These are phyloP conservation scores for Cercospora sesami DNA, from an alignment of 2,329 filamentous ascomycete genomes.

Conservation along the genomic window DNA sequence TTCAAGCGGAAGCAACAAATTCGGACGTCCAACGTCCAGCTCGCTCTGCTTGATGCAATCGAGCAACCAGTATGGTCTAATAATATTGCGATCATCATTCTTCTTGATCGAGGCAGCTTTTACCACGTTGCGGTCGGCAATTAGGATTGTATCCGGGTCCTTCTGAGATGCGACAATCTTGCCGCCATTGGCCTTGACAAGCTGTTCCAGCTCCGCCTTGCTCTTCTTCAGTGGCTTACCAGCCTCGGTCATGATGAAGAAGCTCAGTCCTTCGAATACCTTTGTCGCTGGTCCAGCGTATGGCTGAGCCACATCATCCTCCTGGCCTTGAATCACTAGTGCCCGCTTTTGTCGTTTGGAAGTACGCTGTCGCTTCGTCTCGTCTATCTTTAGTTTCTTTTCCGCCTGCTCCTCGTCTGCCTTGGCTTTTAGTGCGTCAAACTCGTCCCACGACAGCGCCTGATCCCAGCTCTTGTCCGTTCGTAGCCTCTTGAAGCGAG, in stretches of 20 bases:
- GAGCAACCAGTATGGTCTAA: constrained; percentile 77
- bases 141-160: constrained; percentile 64
- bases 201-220: constrained; percentile 74
- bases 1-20: constrained; percentile 65
- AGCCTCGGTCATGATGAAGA: constrained; percentile 79
- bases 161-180: constrained; percentile 72
- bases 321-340: constrained; percentile 72
- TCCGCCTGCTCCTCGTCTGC: constrained; percentile 71
- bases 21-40: constrained; percentile 47
- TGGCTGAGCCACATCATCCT: constrained; percentile 49
- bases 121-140: constrained; percentile 77
- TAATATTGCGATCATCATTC: constrained; percentile 66
- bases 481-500: constrained; percentile 78
- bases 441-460: constrained; percentile 75
- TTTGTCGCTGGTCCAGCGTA: constrained; percentile 61
- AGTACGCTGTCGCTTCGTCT: constrained; percentile 63
- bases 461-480: constrained; percentile 82
- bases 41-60: constrained; percentile 71
- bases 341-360: constrained; percentile 63
- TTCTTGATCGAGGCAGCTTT: constrained; percentile 84
- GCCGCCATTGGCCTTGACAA: constrained; percentile 83
- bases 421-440: constrained; percentile 67
- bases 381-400: constrained; percentile 72
- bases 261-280: constrained; percentile 73
- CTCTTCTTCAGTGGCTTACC: constrained; percentile 67